Conservation (phyloP, 1,284 basidiomycete genomes). For the Papiliotrema laurentii region DNA sequence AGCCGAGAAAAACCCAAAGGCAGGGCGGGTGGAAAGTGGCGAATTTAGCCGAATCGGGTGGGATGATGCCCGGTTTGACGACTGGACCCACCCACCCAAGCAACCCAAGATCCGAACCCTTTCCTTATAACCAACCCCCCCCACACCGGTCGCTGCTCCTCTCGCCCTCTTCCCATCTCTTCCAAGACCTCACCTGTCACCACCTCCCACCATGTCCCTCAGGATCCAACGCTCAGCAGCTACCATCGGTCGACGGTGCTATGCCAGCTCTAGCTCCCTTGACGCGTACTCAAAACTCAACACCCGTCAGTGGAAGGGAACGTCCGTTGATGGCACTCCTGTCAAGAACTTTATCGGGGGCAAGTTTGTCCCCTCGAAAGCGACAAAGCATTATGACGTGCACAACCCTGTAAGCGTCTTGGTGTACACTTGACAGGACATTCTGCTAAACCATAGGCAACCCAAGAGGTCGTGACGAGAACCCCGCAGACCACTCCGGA, state of each 20-base stretch:
- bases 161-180: background rate
- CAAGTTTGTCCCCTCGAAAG: conserved; percentile 56
- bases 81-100: no score
- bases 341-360: conserved; percentile 16
- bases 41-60: no score
- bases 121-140: no score
- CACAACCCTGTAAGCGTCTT: conserved; percentile 63
- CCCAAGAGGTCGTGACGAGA: conserved; percentile 75
- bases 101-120: no score
- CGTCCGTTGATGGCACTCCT: conserved; percentile 5
- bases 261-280: background rate
- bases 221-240: background rate
- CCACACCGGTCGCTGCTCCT: background rate
- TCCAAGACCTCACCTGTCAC: background rate
- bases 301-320: conserved; percentile 7
- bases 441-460: conserved; percentile 55
- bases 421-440: background rate
- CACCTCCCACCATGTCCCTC: background rate
- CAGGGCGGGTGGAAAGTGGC: no score
- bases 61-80: no score
- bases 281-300: conserved; percentile 9
- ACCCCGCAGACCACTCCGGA: conserved; percentile 76
- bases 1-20: no score
- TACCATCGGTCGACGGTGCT: background rate
- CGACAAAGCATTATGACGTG: conserved; percentile 70